phyloP scores from a whole-genome alignment of 306 rosid species.

The Cotoneaster glaucophyllus region DNA sequence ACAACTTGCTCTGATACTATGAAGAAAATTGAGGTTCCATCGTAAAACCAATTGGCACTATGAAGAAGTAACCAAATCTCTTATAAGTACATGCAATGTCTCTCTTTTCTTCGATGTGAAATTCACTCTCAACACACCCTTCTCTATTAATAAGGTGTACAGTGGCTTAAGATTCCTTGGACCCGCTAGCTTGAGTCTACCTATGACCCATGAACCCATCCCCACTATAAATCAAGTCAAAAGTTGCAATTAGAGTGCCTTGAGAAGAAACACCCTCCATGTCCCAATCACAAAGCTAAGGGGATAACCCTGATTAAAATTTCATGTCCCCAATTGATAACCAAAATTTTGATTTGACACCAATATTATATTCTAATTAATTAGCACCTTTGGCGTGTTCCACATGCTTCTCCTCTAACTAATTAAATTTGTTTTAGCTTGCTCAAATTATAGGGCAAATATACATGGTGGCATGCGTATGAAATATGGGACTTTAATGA shows the following conservation, averaged over 20 bases:
- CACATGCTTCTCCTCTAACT: conserved; percentile 19
- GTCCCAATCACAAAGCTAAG: conserved; percentile 38
- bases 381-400: conserved; percentile 22
- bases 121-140: no score
- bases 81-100: no score
- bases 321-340: conserved; percentile 37
- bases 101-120: fast-evolving
- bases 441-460: neutral
- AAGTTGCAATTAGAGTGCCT: conserved; percentile 60
- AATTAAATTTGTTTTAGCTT: neutral
- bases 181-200: conserved; percentile 27
- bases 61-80: no score
- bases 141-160: conserved; percentile 6
- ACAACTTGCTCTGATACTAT: no score
- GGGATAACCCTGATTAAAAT: conserved; percentile 35
- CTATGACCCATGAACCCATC: conserved; percentile 12
- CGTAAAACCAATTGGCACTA: no score
- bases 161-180: conserved; percentile 38
- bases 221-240: conserved; percentile 58
- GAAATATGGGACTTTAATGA: no score
- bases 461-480: neutral
- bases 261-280: conserved; percentile 41
- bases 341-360: conserved; percentile 37
- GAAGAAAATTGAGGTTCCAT: no score
- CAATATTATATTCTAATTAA: conserved; percentile 26